phyloP scores from a whole-genome alignment of 768 basidiomycete genomes.

The Tylopilus vinaceipallidus region DNA sequence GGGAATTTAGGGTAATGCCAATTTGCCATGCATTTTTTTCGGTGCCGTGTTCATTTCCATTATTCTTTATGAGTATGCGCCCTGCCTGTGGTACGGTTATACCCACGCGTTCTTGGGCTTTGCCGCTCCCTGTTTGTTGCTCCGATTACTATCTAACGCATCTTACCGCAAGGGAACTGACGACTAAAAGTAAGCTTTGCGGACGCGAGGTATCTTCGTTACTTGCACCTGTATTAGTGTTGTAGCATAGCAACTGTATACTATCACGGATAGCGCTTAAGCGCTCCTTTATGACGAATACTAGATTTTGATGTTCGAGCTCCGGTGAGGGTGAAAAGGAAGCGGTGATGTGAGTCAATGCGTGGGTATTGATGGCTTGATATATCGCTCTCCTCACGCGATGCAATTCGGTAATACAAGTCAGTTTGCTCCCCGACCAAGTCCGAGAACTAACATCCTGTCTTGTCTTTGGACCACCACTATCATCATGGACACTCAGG shows the following conservation, averaged over 20 bases:
- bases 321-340: too few species aligned
- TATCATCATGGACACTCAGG: slow-evolving; percentile 27
- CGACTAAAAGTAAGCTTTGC: slow-evolving; percentile 9
- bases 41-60: slow-evolving; percentile 2
- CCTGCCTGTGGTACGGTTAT: slow-evolving; percentile 13
- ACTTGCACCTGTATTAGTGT: slow-evolving; percentile 11
- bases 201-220: background rate
- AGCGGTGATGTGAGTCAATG: background rate
- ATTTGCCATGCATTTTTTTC: background rate
- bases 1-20: background rate
- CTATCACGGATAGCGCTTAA: slow-evolving; percentile 6
- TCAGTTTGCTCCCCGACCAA: slow-evolving; percentile 7
- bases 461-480: slow-evolving; percentile 8
- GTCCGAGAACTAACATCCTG: slow-evolving; percentile 3
- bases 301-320: background rate
- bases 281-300: background rate
- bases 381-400: slow-evolving; percentile 4
- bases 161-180: slow-evolving; percentile 1
- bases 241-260: slow-evolving; percentile 29
- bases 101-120: slow-evolving; percentile 10
- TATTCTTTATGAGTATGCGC: slow-evolving; percentile 12
- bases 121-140: background rate
- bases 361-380: slow-evolving; percentile 25
- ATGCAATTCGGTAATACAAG: background rate
- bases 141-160: slow-evolving; percentile 2